These are phyloP conservation scores for Cadophora malorum DNA, from an alignment of 2,329 filamentous ascomycete species.

Conservation along the genomic window DNA sequence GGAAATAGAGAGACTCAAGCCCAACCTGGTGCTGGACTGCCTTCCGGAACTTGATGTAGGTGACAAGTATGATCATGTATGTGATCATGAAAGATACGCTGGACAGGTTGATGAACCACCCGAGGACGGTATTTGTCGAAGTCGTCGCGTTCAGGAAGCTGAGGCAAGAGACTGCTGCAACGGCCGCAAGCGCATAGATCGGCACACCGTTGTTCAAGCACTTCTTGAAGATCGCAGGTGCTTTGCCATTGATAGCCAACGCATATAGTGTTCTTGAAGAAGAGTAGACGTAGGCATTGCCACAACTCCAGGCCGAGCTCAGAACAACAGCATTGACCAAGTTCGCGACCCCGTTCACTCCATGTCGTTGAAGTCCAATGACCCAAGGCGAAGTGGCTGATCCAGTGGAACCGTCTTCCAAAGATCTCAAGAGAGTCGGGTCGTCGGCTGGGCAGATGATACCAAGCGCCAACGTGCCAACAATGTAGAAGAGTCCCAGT, in stretches of 20 bases:
- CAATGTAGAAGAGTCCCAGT: conserved; percentile 60
- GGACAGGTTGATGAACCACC: conserved; percentile 58
- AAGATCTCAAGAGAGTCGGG: conserved; percentile 43
- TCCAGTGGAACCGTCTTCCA: conserved; percentile 49
- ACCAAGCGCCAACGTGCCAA: conserved; percentile 51
- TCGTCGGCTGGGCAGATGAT: conserved; percentile 52
- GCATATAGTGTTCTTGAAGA: conserved; percentile 57
- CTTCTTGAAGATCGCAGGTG: conserved; percentile 54
- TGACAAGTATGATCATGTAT: conserved; percentile 54
- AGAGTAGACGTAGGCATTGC: conserved; percentile 58
- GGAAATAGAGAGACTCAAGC: conserved; percentile 57
- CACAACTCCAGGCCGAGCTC: conserved; percentile 58
- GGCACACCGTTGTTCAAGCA: conserved; percentile 57
- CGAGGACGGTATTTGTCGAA: conserved; percentile 53
- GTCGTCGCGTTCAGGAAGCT: conserved; percentile 54
- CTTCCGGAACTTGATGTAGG: conserved; percentile 57
- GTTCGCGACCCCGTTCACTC: conserved; percentile 54
- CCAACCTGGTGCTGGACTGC: conserved; percentile 57
- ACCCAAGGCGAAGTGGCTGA: conserved; percentile 57
- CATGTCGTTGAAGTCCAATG: conserved; percentile 53
- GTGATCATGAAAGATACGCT: conserved; percentile 55
- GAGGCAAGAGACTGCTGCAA: conserved; percentile 50
- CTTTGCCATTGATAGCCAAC: conserved; percentile 56
- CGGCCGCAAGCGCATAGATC: conserved; percentile 50
- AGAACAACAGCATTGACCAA: conserved; percentile 61